Conservation (phyloP, 306 rosid genomes). For the Hylodesmum podocarpum region DNA sequence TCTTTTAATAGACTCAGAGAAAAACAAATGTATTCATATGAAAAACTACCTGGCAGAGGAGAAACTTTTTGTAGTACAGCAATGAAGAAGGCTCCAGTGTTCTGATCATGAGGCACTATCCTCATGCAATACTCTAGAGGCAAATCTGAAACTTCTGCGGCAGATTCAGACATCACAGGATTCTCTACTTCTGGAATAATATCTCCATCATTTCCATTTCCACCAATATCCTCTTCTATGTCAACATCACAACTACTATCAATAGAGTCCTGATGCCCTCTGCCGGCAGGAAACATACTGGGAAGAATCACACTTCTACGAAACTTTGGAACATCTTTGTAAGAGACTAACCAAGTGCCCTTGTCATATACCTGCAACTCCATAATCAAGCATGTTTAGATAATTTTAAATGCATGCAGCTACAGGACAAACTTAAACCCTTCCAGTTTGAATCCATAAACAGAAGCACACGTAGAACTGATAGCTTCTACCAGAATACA, state of each 20-base stretch:
- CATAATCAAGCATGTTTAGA: slow-evolving; percentile 4
- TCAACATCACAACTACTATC: slow-evolving; percentile 36
- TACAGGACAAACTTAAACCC: background rate
- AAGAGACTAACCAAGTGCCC: slow-evolving; percentile 71
- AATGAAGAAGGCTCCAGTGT: slow-evolving; percentile 93
- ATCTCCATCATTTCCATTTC: slow-evolving; percentile 47
- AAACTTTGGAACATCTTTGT: slow-evolving; percentile 64
- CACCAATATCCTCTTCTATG: slow-evolving; percentile 40
- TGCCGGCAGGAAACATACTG: slow-evolving; percentile 94
- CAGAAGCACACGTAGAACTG: background rate
- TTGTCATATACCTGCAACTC: slow-evolving; percentile 76
- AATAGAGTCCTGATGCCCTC: slow-evolving; percentile 36
- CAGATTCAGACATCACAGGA: slow-evolving; percentile 34
- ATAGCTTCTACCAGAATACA: slow-evolving; percentile 7
- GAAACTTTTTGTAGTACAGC: slow-evolving; percentile 85
- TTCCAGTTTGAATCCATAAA: background rate
- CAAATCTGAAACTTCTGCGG: slow-evolving; percentile 67
- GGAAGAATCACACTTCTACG: slow-evolving; percentile 58
- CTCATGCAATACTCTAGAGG: slow-evolving; percentile 90
- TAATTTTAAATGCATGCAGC: background rate
- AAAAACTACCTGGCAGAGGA: slow-evolving; percentile 70
- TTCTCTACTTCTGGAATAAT: slow-evolving; percentile 37
- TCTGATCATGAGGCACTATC: slow-evolving; percentile 95
- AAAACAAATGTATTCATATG: background rate
- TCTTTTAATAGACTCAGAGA: background rate